These are phyloP conservation scores for Mortierella sp. DNA, from an alignment of 371 early-diverging fungal species.

Conservation along the genomic window DNA sequence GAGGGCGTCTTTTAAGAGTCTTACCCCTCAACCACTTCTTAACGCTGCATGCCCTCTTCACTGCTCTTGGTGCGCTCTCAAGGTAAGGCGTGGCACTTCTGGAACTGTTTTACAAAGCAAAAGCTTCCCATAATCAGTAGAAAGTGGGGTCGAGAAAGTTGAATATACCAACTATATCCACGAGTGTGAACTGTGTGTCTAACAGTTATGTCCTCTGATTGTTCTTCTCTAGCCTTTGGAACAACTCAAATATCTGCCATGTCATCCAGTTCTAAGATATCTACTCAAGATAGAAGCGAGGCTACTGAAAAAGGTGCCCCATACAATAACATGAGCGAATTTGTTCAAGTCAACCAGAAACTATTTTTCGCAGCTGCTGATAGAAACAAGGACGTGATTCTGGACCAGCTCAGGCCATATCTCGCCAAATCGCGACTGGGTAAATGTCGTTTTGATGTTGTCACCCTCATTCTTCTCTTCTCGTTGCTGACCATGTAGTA, in stretches of 20 bases:
- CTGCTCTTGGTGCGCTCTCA: constrained; percentile 24
- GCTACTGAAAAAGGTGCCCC: not conserved
- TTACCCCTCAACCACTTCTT: not conserved
- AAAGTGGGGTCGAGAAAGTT: too few species aligned
- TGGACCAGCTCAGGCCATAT: constrained; percentile 26
- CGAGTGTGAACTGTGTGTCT: too few species aligned
- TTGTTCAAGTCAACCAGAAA: constrained; percentile 43
- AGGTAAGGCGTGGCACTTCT: constrained; percentile 11
- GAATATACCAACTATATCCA: too few species aligned
- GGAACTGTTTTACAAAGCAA: not conserved
- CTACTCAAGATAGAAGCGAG: not conserved
- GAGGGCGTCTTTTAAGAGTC: not conserved
- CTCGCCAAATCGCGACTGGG: constrained; percentile 30
- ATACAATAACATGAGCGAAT: constrained; percentile 47
- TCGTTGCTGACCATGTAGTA: not conserved
- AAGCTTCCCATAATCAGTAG: too few species aligned
- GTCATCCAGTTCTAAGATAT: not conserved
- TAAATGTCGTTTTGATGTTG: not conserved
- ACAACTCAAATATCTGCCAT: not conserved
- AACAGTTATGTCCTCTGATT: too few species aligned
- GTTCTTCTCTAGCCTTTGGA: not conserved
- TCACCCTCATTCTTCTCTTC: not conserved
- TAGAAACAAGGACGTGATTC: constrained; percentile 48
- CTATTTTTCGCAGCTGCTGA: constrained; percentile 51
- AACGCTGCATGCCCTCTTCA: constrained; percentile 19